Percentiles rank a stretch among this genome's conserved stretches.
Evolutionary conservation across 768 basidiomycete species (phyloP).

Genomic region (Daedalea quercina): DNA sequence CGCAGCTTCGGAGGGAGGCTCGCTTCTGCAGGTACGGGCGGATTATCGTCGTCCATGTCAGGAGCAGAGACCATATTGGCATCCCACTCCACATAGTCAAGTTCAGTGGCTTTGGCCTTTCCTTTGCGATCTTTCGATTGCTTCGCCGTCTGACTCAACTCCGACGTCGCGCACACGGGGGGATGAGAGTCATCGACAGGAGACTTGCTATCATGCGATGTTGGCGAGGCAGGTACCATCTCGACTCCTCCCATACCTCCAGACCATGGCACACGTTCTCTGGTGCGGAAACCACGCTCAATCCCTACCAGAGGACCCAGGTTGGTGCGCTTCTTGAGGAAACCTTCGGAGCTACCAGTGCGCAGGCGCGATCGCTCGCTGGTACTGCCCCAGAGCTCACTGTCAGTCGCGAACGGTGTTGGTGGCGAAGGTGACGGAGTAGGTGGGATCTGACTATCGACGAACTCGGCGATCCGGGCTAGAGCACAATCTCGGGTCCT

Average conservation of each 20-base stretch:
- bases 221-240: slow-evolving; percentile 30
- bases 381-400: slow-evolving; percentile 2
- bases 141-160: background rate
- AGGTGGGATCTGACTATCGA: slow-evolving; percentile 33
- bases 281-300: slow-evolving; percentile 54
- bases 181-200: background rate
- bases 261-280: slow-evolving; percentile 46
- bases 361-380: background rate
- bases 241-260: slow-evolving; percentile 64
- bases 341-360: background rate
- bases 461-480: slow-evolving; percentile 58
- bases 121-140: slow-evolving; percentile 19
- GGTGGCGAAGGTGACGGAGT: slow-evolving; percentile 21
- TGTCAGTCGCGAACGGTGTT: slow-evolving; percentile 10
- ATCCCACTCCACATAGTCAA: slow-evolving; percentile 13
- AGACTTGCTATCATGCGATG: background rate
- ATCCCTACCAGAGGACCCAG: slow-evolving; percentile 59
- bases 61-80: background rate
- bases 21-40: slow-evolving; percentile 15
- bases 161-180: background rate
- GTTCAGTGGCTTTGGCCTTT: slow-evolving; percentile 16
- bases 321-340: slow-evolving; percentile 26
- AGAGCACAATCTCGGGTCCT: slow-evolving; percentile 57
- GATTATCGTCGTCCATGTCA: slow-evolving; percentile 8
- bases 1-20: slow-evolving; percentile 61